A percentile compares a stretch with the other conserved stretches of the same genome.
phyloP scores from a whole-genome alignment of 1,284 basidiomycete species.

The Trichosporon sp. region DNA sequence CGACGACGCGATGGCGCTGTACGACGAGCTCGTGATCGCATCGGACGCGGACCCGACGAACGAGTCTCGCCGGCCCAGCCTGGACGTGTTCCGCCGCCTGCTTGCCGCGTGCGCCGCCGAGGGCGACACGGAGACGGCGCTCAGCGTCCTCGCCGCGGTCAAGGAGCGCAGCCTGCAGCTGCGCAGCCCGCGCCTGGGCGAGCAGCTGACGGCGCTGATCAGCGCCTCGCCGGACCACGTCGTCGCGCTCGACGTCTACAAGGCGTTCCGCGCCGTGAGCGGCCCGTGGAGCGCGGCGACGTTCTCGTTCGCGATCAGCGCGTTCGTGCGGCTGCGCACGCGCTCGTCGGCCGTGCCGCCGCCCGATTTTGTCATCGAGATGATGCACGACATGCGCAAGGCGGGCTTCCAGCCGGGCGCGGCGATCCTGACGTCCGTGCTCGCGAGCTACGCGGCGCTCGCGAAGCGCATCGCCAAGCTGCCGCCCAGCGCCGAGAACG shows the following conservation, averaged over 20 bases:
- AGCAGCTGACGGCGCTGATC: constrained; percentile 48
- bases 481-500: background rate
- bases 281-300: background rate
- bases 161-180: background rate
- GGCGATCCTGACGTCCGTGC: constrained; percentile 66
- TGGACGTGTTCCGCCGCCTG: constrained; percentile 58
- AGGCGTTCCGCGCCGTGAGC: background rate
- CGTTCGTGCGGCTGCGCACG: constrained; percentile 60
- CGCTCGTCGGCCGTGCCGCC: constrained; percentile 53
- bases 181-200: constrained; percentile 20
- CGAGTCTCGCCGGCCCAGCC: constrained; percentile 1
- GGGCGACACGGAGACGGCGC: background rate
- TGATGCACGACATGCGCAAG: constrained; percentile 76
- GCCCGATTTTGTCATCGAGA: constrained; percentile 65
- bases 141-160: background rate
- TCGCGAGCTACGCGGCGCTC: constrained; percentile 52
- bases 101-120: constrained; percentile 27
- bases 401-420: constrained; percentile 60
- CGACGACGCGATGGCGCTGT: constrained; percentile 19
- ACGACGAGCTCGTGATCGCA: constrained; percentile 15
- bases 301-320: constrained; percentile 49
- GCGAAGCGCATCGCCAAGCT: background rate
- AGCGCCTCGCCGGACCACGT: constrained; percentile 58
- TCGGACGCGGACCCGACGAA: constrained; percentile 8
- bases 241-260: constrained; percentile 43